Evolutionary conservation across 768 basidiomycete species (phyloP), one percentile per base, ranked within the genome.

Genomic region (Lentinula raphanica): DNA sequence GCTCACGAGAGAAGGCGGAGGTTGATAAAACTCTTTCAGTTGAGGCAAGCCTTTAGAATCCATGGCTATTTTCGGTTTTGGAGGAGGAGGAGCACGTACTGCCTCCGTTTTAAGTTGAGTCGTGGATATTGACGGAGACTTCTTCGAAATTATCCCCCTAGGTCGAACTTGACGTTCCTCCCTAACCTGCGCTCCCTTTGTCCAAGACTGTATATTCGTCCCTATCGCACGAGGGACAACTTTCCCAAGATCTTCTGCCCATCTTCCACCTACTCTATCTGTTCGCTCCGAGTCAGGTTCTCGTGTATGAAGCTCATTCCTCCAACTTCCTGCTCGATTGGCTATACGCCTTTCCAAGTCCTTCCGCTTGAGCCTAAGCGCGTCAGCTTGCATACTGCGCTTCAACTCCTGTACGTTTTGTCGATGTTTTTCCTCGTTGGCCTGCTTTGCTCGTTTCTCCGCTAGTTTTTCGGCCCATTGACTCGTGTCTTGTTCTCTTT

Each of bases 11-110:
- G 54, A 56, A 17, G 54, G 40, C 11, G 54, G 54, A 27, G 29
- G 54, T 3, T 17, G 36, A 45, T 44, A 29, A 31, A 56, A 56
- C 38, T 56, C 54, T 32, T 42, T 56, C 27, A 56, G 25, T 35
- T 25, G 35, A 27, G 51, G 51, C 27, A 53, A 23, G 27, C 51
- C 35, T 19, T 23, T 35, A 8, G 36, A 13, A 21, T 36, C 35
- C 23, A 25, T 27, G 36, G 36, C 19, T n/a, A 39, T 53, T 39
- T 39, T 53, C 15, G 51, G 51, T 53, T 53, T 53, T 4, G 27
- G n/a, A 28, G 48, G 31, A 31, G 48, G 27, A 39, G n/a, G 38
- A 15, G 38, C 8, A 17, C 19, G 39, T 15, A 19, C 19, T 40
- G 13, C 15, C 39, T 19, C 17, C n/a, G 15, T 2, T 40, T 19